Conservation (phyloP, 2,329 filamentous ascomycete genomes). For the Monosporascus sp. region DNA sequence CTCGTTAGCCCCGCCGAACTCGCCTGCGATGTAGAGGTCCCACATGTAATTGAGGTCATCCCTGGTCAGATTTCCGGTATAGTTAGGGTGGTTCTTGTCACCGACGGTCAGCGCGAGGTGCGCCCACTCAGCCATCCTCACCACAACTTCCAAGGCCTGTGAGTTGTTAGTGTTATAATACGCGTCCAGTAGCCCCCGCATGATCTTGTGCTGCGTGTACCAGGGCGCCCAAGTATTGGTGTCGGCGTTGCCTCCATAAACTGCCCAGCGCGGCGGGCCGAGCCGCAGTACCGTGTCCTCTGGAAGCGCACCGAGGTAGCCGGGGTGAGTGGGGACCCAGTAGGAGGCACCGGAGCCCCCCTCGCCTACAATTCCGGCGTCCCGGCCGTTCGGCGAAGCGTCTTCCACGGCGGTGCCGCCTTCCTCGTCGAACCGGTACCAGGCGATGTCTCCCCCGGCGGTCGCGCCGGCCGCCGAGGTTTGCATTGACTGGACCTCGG, state of each 20-base stretch:
- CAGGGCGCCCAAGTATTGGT: constrained; percentile 28
- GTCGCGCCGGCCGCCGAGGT: constrained; percentile 11
- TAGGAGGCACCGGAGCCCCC: constrained; percentile 7
- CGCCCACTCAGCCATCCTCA: constrained; percentile 28
- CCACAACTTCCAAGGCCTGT: constrained; percentile 21
- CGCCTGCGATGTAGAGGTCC: constrained; percentile 28
- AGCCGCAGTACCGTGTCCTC: constrained; percentile 27
- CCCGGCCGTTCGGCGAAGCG: constrained; percentile 11
- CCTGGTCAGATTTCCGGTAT: constrained; percentile 24
- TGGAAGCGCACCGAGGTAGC: constrained; percentile 26
- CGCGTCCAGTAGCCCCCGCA: constrained; percentile 26
- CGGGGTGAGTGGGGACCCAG: constrained; percentile 25
- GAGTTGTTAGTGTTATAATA: constrained; percentile 29
- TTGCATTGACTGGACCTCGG: constrained; percentile 11
- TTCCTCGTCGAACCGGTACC: constrained; percentile 16
- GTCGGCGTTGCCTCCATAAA: constrained; percentile 21
- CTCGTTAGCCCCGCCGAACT: constrained; percentile 27
- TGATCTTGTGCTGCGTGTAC: constrained; percentile 30
- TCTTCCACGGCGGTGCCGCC: constrained; percentile 10
- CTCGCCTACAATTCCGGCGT: constrained; percentile 9
- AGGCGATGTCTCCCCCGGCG: constrained; percentile 14
- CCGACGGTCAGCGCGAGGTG: constrained; percentile 27
- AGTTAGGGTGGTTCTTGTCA: constrained; percentile 27
- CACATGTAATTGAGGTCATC: constrained; percentile 30
- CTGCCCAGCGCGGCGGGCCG: constrained; percentile 27